phyloP scores from a whole-genome alignment of 208 protist genomes.

The Acanthamoeba royreba region DNA sequence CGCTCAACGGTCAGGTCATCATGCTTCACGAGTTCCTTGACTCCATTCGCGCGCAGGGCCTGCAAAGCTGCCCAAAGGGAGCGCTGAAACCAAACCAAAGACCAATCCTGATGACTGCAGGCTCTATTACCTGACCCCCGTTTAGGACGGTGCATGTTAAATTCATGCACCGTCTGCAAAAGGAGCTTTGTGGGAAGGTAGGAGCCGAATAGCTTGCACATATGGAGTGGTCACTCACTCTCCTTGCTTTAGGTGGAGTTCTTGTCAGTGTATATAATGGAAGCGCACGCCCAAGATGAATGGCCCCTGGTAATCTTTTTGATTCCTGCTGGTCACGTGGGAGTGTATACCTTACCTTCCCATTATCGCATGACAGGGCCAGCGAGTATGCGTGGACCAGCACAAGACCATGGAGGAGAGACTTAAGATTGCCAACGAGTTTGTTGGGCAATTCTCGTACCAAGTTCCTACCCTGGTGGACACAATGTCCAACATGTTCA shows the following conservation, averaged over 20 bases:
- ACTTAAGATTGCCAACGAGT: neutral
- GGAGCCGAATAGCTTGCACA: neutral
- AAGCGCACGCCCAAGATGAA: neutral
- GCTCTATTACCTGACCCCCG: conserved; percentile 12
- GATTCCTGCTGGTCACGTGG: neutral
- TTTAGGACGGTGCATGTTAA: conserved; percentile 11
- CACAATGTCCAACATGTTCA: neutral
- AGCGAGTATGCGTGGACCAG: neutral
- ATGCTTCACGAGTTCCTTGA: neutral
- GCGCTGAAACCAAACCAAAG: neutral
- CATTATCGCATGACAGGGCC: neutral
- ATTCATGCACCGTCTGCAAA: neutral
- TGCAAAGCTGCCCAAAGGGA: neutral
- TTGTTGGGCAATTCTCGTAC: neutral
- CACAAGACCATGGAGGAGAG: neutral
- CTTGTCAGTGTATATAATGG: neutral
- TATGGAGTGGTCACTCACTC: neutral
- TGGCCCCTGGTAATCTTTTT: neutral
- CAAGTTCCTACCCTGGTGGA: neutral
- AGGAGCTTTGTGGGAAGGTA: neutral
- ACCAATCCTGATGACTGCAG: neutral
- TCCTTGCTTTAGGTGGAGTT: neutral
- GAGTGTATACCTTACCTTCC: no score
- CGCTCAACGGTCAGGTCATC: neutral
- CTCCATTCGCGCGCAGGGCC: neutral